Evolutionary conservation across 2,329 filamentous ascomycete genomes (phyloP), one percentile per base, ranked within the genome.

Genomic region (Chaetomiaceae sp.): DNA sequence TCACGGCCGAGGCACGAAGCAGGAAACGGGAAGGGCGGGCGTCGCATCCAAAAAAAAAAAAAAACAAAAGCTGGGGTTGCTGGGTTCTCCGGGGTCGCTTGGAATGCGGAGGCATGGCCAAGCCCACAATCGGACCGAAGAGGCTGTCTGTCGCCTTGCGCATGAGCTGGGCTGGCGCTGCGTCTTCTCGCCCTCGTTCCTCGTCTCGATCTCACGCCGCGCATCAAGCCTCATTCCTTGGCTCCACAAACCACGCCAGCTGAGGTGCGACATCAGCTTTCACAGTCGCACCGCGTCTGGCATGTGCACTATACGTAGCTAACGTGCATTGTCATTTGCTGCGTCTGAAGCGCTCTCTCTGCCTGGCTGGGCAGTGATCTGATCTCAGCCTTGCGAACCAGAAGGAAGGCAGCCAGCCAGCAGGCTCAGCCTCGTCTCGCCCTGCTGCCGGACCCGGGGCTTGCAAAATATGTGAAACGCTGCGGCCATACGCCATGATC

Each of bases 51-150:
- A 14, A 9, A 14, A 47, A 52, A 54, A 50, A n/a, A 24, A 9
- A 9, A 6, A 6, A 9, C 22, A 46, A 42, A 45, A 40, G 43
- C 43, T 45, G 43, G 43, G 43, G 43, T 40, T 19, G 30, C 8
- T 17, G 18, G 33, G 33, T n/a, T n/a, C n/a, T n/a, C 44, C 46
- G 50, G 50, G 47, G 47, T 34, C 38, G 41, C 42, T 32, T 34
- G 29, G 48, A 53, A 57, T 58, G 56, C 56, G 56, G 56, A 58
- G 56, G 48, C 33, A 24, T 48, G 50, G 48, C 55, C 53, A 46
- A 44, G 41, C 48, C 50, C 52, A 53, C 48, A 58, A 48, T 59
- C 56, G 58, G 58, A 32, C 58, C 58, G 58, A 60, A 51, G 50
- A 57, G 58, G 58, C 56, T 59, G 48, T 27, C 56, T 59, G 48